phyloP scores from a whole-genome alignment of 208 protist genomes.

The Leishmania mexicana region DNA sequence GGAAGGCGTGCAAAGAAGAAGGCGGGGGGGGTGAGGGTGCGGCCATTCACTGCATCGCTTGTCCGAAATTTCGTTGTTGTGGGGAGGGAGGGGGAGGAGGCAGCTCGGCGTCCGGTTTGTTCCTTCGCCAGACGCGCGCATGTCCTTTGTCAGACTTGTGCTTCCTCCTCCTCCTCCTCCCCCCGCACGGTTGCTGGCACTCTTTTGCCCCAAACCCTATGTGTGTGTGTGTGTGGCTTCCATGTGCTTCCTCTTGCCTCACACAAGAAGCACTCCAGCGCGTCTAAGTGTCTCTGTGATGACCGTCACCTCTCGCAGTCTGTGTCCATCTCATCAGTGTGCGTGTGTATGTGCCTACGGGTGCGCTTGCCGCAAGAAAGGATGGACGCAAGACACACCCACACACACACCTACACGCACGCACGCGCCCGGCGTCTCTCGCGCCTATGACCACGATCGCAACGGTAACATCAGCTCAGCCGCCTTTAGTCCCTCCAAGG shows the following conservation, averaged over 20 bases:
- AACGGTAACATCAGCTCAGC: constrained; percentile 20
- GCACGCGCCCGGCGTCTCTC: neutral
- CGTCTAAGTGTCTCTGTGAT: neutral
- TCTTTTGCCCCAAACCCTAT: neutral
- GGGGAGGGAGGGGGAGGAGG: neutral
- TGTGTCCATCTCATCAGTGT: neutral
- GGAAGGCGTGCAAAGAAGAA: neutral
- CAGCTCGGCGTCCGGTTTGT: neutral
- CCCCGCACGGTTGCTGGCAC: neutral
- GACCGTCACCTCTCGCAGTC: neutral
- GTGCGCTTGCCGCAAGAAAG: neutral
- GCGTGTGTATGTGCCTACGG: neutral
- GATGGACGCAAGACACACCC: neutral
- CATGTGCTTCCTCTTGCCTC: too few relatives aligned
- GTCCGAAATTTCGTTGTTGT: neutral
- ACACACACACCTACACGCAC: neutral
- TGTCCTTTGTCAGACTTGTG: too few relatives aligned
- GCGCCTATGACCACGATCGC: constrained; percentile 14
- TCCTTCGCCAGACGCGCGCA: neutral
- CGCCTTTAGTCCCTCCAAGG: constrained; percentile 10
- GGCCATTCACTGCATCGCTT: neutral
- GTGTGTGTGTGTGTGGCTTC: too few relatives aligned
- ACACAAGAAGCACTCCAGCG: neutral
- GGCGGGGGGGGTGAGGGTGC: too few relatives aligned
- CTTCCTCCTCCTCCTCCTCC: neutral